Percentiles rank a stretch among this genome's conserved stretches.
Evolutionary conservation across 2,329 filamentous ascomycete genomes (phyloP).

Genomic region (Tolypocladium nubicola): DNA sequence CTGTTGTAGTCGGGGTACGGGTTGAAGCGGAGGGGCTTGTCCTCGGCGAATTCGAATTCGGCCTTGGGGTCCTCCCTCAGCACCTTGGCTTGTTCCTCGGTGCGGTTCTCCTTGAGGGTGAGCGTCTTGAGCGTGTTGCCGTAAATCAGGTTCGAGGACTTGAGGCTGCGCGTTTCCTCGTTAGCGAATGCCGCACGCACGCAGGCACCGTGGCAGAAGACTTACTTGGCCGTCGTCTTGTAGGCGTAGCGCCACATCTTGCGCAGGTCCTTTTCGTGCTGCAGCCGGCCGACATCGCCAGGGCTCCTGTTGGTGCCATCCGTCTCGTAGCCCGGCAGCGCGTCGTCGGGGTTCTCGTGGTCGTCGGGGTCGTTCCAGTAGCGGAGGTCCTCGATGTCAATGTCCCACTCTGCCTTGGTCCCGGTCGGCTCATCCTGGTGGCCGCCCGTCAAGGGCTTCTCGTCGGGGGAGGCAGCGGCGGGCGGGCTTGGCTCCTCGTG

Average conservation of each 20-base stretch:
- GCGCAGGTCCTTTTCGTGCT: conserved; percentile 32
- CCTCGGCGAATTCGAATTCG: conserved; percentile 27
- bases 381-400: conserved; percentile 22
- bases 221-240: conserved; percentile 29
- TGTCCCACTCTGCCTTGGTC: conserved; percentile 18
- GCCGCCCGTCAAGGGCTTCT: background rate
- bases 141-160: conserved; percentile 42
- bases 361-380: conserved; percentile 25
- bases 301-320: conserved; percentile 22
- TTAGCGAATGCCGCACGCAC: background rate
- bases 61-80: conserved; percentile 23
- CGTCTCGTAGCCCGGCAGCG: conserved; percentile 24
- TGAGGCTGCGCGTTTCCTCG: conserved; percentile 20
- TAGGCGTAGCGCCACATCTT: conserved; percentile 29
- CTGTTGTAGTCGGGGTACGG: conserved; percentile 65
- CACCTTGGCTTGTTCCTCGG: conserved; percentile 16
- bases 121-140: conserved; percentile 43
- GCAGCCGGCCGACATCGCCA: conserved; percentile 20
- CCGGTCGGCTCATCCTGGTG: conserved; percentile 7
- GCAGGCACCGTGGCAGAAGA: conserved; percentile 7
- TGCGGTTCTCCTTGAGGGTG: conserved; percentile 26
- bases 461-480: background rate
- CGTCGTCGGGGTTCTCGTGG: conserved; percentile 21
- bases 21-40: conserved; percentile 48
- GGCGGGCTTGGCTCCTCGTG: conserved; percentile 1